Evolutionary conservation across 345 rosid genomes (phyloP).

Genomic region (Schrenkiella parvula): DNA sequence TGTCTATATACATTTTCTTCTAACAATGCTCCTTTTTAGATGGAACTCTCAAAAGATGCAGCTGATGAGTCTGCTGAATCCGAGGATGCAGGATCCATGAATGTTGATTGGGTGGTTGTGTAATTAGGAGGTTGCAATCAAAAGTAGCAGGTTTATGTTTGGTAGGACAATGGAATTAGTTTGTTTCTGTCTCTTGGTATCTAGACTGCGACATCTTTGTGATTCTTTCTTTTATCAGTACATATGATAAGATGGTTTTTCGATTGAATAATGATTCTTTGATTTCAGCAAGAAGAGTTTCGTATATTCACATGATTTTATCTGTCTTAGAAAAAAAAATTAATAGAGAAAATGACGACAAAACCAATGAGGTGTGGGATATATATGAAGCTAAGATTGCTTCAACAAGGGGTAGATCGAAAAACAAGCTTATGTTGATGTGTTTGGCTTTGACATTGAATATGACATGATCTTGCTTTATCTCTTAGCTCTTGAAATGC

Average conservation of each 20-base stretch:
- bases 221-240: slow-evolving; percentile 11
- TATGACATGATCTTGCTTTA: slow-evolving; percentile 73
- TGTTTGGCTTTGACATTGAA: slow-evolving; percentile 68
- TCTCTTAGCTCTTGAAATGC: slow-evolving; percentile 95
- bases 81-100: not conserved
- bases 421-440: slow-evolving; percentile 53
- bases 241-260: slow-evolving; percentile 14
- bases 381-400: slow-evolving; percentile 58
- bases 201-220: not conserved
- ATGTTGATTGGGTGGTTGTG: slow-evolving; percentile 25
- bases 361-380: not conserved
- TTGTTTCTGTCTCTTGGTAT: not conserved
- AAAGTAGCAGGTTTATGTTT: not conserved
- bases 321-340: not conserved
- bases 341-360: slow-evolving; percentile 9
- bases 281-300: slow-evolving; percentile 2
- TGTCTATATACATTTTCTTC: not conserved
- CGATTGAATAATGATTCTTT: slow-evolving; percentile 5
- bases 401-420: slow-evolving; percentile 58
- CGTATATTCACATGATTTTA: slow-evolving; percentile 25
- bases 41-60: slow-evolving; percentile 19
- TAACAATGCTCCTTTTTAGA: not conserved
- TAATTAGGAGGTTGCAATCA: not conserved
- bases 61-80: not conserved
- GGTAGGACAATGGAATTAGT: not conserved